Base-by-base conservation (phyloP, 2,329 filamentous ascomycete species). In the Coniosporium tulheliwenetii region DNA sequence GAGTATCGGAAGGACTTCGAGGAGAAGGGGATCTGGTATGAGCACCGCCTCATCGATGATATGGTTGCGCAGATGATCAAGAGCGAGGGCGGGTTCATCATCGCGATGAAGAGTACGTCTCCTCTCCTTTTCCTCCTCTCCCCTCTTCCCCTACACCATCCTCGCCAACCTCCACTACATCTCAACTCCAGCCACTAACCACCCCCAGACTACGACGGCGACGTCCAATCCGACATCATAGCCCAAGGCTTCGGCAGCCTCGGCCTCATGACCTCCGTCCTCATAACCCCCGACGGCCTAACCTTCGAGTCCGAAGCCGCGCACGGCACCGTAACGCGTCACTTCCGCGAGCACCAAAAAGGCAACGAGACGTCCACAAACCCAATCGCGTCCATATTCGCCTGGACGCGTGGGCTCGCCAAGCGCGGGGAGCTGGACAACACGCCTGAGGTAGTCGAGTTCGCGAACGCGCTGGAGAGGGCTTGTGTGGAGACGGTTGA, bases 21-120 rank as follows among this genome's bases (percentile, higher is more conserved):
- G 61, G 80, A 79, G 57, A 85, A 86, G 72, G 76, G 76, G 47
- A 93, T 96, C 68, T 96, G 91, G 91, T 96, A 98, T 62, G 91
- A 98, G 79, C 91, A 98, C 70, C 83, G 91, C 57, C 73, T 98
- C 52, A 96, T 98, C 58, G 91, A 98, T 67, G 91, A 98, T 68
- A 96, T 98, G 91, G 91, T 98, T 48, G 91, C 91, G 39, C 91
- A 98, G 75, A 98, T 98, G 91, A 83, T 98, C 73, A 98, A 98
- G 83, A 91, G 83, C 67, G 77, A 81, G 55, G 91, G 91, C 53
- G 91, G 91, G 48, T 95, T 91, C 67, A 77, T 96, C 61, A 95
- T 96, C 73, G 91, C 91, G 47, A 77, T 96, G 63, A 98, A 98
- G 81, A 96, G 85, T 93, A 61, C 64, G 79, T 70, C 41, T 12